phyloP scores from a whole-genome alignment of 495 filamentous ascomycete genomes.

The Aspergillus olivimuriae region DNA sequence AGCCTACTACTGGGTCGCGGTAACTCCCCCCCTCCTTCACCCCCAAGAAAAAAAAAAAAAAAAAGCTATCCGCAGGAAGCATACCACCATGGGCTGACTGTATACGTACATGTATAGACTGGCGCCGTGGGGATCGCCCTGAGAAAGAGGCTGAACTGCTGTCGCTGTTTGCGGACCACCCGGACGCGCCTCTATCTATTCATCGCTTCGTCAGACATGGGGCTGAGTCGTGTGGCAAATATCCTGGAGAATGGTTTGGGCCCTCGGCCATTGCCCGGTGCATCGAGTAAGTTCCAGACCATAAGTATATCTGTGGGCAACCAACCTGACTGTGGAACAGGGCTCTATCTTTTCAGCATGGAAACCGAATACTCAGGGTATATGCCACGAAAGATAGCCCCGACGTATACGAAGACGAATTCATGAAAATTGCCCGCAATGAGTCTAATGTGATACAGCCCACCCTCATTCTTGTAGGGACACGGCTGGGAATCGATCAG shows the following conservation, averaged over 20 bases:
- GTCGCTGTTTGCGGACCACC: conserved; percentile 81
- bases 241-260: conserved; percentile 98
- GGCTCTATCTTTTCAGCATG: conserved; percentile 58
- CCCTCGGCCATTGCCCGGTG: conserved; percentile 96
- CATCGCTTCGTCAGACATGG: conserved; percentile 91
- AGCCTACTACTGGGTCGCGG: conserved; percentile 73
- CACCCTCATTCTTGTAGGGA: conserved; percentile 82
- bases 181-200: conserved; percentile 85
- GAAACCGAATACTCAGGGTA: conserved; percentile 57
- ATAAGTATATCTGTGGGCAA: no score
- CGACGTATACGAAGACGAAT: conserved; percentile 86
- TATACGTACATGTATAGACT: conserved; percentile 46
- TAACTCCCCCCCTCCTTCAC: conserved; percentile 24
- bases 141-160: conserved; percentile 67
- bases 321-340: conserved; percentile 45
- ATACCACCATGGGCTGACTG: not conserved
- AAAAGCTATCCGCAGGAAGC: not conserved
- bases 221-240: conserved; percentile 81
- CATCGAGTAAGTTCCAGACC: conserved; percentile 91
- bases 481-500: conserved; percentile 85
- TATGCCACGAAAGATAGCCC: conserved; percentile 86
- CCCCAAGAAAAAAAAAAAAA: no score
- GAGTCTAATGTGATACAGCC: conserved; percentile 63
- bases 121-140: conserved; percentile 58
- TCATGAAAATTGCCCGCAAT: conserved; percentile 65